Percentiles rank a stretch among this genome's conserved stretches.
These are phyloP conservation scores for Nicotiana knightiana DNA, from an alignment of 257 asterid genomes.

Conservation along the genomic window DNA sequence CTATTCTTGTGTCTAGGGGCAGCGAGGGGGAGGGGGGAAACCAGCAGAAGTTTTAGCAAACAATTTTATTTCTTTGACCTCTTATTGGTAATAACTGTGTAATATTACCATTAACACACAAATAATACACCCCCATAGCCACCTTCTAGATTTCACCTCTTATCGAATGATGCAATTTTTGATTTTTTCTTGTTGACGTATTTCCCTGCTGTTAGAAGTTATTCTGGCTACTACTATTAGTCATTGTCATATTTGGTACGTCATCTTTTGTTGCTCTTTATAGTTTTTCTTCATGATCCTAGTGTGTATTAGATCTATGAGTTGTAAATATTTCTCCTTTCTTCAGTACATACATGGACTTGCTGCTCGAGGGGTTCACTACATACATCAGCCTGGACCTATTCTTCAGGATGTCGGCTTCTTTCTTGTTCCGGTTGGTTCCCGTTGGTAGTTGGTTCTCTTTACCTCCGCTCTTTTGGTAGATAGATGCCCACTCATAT, in stretches of 20 bases:
- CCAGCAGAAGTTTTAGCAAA: not conserved
- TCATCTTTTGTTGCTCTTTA: not conserved
- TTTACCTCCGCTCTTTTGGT: not conserved
- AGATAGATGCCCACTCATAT: conserved; percentile 14
- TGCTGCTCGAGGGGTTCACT: conserved; percentile 95
- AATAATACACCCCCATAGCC: no score
- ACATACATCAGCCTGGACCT: conserved; percentile 87
- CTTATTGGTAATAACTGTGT: not conserved
- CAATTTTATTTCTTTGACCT: not conserved
- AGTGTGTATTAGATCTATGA: not conserved
- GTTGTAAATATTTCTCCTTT: not conserved
- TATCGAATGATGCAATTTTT: not conserved
- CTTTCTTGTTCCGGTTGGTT: conserved; percentile 72
- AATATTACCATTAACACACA: no score
- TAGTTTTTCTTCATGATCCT: not conserved
- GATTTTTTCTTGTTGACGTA: not conserved
- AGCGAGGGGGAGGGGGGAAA: not conserved
- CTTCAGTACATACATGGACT: conserved; percentile 84
- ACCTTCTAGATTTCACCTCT: not conserved
- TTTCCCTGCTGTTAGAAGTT: not conserved
- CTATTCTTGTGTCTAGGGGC: not conserved
- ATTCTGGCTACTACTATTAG: not conserved
- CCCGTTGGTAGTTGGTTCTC: not conserved
- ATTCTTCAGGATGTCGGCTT: conserved; percentile 82
- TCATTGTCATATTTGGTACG: not conserved